These are phyloP conservation scores for Ceratobasidium papillatum DNA, from an alignment of 1,284 basidiomycete genomes.

Conservation along the genomic window DNA sequence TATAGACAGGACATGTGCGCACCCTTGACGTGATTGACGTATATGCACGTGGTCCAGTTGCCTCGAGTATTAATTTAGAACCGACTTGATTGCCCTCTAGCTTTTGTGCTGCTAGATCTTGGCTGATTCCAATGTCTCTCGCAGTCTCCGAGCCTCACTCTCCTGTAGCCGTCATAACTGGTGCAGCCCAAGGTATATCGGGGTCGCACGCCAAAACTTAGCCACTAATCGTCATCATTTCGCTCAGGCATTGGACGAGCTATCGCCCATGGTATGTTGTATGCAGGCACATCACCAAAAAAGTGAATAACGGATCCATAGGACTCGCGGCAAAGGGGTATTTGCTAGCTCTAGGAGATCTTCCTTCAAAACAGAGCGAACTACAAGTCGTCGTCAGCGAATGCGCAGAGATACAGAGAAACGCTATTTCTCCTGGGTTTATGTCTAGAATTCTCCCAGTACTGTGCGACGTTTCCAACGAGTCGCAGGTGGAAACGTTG, in stretches of 20 bases:
- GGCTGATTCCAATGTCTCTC: not conserved
- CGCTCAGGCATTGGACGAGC: slow-evolving; percentile 11
- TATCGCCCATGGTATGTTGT: slow-evolving; percentile 2
- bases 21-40: not conserved
- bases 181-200: not conserved
- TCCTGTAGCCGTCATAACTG: not conserved
- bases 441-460: not conserved
- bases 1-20: not conserved
- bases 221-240: not conserved
- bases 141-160: too few species aligned
- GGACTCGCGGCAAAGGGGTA: slow-evolving; percentile 16
- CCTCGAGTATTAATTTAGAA: not conserved
- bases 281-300: not conserved
- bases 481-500: slow-evolving; percentile 3
- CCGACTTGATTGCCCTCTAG: not conserved
- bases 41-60: not conserved
- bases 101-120: not conserved
- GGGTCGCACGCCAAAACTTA: not conserved
- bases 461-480: slow-evolving; percentile 3
- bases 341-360: slow-evolving; percentile 12
- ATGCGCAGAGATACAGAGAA: not conserved
- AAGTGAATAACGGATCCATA: not conserved
- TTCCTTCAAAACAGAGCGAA: not conserved
- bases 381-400: not conserved
- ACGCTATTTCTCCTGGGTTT: not conserved